phyloP scores from a whole-genome alignment of 2,329 filamentous ascomycete species.

The Metarhizium brunneum region DNA sequence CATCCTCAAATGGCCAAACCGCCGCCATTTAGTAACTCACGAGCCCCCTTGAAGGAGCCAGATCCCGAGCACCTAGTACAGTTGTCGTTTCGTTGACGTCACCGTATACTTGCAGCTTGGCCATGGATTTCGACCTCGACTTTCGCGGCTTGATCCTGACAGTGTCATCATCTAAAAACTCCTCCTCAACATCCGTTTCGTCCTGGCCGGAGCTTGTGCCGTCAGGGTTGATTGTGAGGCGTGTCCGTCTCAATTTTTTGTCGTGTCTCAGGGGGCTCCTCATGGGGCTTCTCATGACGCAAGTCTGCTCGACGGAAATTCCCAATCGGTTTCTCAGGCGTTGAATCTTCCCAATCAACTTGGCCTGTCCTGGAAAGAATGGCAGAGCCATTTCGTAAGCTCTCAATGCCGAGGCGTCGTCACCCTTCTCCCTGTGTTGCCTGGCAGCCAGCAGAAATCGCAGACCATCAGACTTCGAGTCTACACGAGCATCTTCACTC shows the following conservation, averaged over 20 bases:
- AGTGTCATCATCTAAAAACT: conserved; percentile 12
- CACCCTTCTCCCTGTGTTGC: conserved; percentile 77
- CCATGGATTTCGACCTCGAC: conserved; percentile 3
- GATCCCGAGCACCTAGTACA: background rate
- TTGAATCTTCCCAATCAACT: conserved; percentile 62
- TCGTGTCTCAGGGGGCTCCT: conserved; percentile 3
- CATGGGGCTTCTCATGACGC: conserved; percentile 1
- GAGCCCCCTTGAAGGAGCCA: background rate
- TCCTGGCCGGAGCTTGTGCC: conserved; percentile 5
- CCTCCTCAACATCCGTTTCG: conserved; percentile 17
- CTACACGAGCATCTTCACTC: conserved; percentile 49
- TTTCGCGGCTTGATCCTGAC: conserved; percentile 12
- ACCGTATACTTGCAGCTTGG: conserved; percentile 21
- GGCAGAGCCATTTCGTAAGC: conserved; percentile 82
- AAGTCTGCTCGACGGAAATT: conserved; percentile 7
- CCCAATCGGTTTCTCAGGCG: conserved; percentile 46
- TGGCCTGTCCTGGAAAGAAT: conserved; percentile 78
- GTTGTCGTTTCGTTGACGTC: conserved; percentile 12
- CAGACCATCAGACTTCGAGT: conserved; percentile 70
- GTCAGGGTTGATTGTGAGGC: background rate
- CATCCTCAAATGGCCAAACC: background rate
- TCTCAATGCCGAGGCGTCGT: conserved; percentile 66
- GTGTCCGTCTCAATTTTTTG: conserved; percentile 1
- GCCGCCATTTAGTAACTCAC: background rate
- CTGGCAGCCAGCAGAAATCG: conserved; percentile 84